Conservation (phyloP, 106 monocot species). For the Platanthera guangdongensis region DNA sequence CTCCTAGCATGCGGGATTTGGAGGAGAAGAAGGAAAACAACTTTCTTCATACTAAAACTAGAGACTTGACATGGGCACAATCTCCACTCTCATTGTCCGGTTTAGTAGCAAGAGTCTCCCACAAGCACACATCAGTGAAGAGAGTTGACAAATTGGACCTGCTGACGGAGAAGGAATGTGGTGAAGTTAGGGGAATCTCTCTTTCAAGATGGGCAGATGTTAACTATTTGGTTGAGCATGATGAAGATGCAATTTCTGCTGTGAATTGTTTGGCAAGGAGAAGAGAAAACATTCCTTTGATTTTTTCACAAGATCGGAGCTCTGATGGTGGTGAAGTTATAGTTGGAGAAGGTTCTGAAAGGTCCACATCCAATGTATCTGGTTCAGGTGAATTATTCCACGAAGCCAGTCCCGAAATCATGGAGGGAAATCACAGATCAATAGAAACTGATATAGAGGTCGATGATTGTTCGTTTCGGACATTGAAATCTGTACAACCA, state of each 20-base stretch:
- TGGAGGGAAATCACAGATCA: conserved; percentile 9
- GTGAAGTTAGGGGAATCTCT: conserved; percentile 15
- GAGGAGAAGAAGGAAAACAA: conserved; percentile 22
- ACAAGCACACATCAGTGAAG: not conserved
- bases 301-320: conserved; percentile 15
- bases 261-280: conserved; percentile 8
- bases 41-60: not conserved
- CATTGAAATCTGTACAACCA: conserved; percentile 29
- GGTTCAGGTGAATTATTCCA: conserved; percentile 9
- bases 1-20: conserved; percentile 46
- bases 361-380: conserved; percentile 13
- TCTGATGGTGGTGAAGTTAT: conserved; percentile 38
- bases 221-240: conserved; percentile 15
- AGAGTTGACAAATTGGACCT: not conserved
- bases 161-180: conserved; percentile 6
- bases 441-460: not conserved
- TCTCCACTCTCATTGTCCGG: conserved; percentile 3
- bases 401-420: conserved; percentile 12
- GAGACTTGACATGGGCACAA: not conserved
- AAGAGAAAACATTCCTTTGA: conserved; percentile 18
- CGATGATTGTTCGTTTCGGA: conserved; percentile 4
- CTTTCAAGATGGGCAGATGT: conserved; percentile 37
- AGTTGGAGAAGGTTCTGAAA: conserved; percentile 17
- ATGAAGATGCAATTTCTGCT: conserved; percentile 1
- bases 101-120: not conserved